Evolutionary conservation across 129 eudicot species (phyloP).

Genomic region (Saposhnikovia divaricata): DNA sequence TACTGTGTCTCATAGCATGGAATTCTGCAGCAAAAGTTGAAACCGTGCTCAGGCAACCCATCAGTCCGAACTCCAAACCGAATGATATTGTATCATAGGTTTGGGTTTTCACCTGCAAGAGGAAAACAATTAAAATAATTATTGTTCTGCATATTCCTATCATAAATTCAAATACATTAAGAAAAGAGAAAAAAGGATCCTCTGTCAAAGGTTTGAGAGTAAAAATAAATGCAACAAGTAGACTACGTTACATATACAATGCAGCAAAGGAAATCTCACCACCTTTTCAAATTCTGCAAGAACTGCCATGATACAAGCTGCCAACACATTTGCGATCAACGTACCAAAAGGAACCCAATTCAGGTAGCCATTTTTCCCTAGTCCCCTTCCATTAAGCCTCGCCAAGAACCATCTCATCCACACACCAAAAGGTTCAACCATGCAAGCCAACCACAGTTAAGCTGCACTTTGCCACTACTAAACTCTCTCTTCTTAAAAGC

Average conservation of each 20-base stretch:
- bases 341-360: conserved; percentile 98
- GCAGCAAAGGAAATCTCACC: conserved; percentile 24
- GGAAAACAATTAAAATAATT: background rate
- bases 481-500: conserved; percentile 40
- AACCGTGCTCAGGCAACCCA: conserved; percentile 89
- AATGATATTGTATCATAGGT: conserved; percentile 41
- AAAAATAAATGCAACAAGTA: background rate
- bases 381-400: conserved; percentile 64
- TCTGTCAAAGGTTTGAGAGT: background rate
- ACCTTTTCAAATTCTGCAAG: conserved; percentile 67
- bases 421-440: conserved; percentile 82
- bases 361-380: conserved; percentile 36
- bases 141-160: background rate
- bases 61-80: conserved; percentile 68
- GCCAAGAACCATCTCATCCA: conserved; percentile 90
- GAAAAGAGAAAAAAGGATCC: background rate
- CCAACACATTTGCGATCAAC: conserved; percentile 63
- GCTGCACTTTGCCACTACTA: conserved; percentile 38
- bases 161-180: background rate
- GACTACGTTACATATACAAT: background rate
- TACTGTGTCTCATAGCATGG: conserved; percentile 61
- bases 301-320: conserved; percentile 80
- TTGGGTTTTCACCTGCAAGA: conserved; percentile 33
- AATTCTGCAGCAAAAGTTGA: conserved; percentile 83
- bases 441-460: conserved; percentile 69